Evolutionary conservation across 139 green algal species (phyloP), one percentile per base, ranked within the genome.

Genomic region (Haematococcus lacustris): DNA sequence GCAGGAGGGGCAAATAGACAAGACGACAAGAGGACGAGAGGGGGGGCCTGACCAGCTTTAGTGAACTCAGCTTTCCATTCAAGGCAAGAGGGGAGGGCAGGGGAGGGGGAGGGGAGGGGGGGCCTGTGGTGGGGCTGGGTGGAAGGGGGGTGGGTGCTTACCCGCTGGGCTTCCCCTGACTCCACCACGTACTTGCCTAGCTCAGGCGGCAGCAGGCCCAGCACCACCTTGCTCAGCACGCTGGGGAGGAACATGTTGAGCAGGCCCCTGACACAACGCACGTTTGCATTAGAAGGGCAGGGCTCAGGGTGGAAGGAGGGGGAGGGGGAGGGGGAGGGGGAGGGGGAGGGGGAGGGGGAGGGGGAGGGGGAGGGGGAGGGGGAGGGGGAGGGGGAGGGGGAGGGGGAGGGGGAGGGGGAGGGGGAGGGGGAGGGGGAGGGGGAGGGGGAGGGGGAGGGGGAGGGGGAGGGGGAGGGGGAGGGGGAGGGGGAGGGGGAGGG

Each of bases 141-240:
- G 47, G 47, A 57, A 21, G 21, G 47, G 21, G 47, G 21, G 47
- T n/a, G 21, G 57, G 57, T 65, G 23, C 69, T 53, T 79, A 47
- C 82, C 82, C 43, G 80, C 75, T 79, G 66, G 57, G 76, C 53
- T 73, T 83, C 81, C 32, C 70, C 67, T 3, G 85, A 80, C 41
- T 85, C 78, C 17, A 71, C 80, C 50, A 91, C 76, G 70, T 91
- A 84, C 0, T 75, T 71, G 35, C 90, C 88, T 73, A 93, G 70
- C 62, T 87, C 80, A 34, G 68, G 73, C 6, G 90, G 78, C 47
- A 86, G 64, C 21, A 85, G 78, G 0, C 75, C 78, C 30, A 90
- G 74, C 37, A 89, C 32, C 3, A 73, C 71, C 3, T 67, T 82
- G 67, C 75, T 88, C 76, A 74, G 80, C 79, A 74, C 39, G 43